A percentile compares a stretch with the other conserved stretches of the same genome.
phyloP scores from a whole-genome alignment of 768 basidiomycete species.

The Pholiota conissans region DNA sequence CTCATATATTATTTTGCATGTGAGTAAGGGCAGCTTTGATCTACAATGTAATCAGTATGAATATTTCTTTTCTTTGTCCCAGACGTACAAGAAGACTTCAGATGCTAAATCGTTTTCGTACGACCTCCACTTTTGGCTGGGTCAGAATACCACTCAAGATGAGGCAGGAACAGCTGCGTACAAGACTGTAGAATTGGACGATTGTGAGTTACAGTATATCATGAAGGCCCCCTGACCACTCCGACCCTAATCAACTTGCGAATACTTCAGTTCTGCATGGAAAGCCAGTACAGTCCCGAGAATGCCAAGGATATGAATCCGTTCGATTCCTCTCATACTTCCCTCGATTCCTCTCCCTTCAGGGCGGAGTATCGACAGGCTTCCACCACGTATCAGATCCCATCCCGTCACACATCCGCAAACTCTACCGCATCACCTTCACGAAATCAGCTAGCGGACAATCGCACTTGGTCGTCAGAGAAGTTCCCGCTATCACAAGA shows the following conservation, averaged over 20 bases:
- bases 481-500: constrained; percentile 43
- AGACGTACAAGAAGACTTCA: constrained; percentile 61
- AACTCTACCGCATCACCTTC: constrained; percentile 51
- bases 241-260: background rate
- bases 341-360: constrained; percentile 26
- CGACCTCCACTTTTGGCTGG: constrained; percentile 68
- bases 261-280: constrained; percentile 49
- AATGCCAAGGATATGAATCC: constrained; percentile 61
- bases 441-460: constrained; percentile 24
- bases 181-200: constrained; percentile 68
- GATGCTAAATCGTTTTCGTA: constrained; percentile 48
- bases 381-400: constrained; percentile 32
- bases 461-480: constrained; percentile 43
- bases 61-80: background rate
- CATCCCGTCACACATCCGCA: constrained; percentile 36
- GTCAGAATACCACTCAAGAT: constrained; percentile 57
- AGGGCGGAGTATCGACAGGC: constrained; percentile 31
- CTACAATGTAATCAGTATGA: background rate
- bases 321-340: constrained; percentile 36
- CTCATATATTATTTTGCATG: constrained; percentile 65
- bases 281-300: constrained; percentile 59
- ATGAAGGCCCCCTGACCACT: too few relatives aligned
- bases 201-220: constrained; percentile 39
- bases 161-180: constrained; percentile 65
- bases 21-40: constrained; percentile 29